A percentile compares a stretch with the other conserved stretches of the same genome.
phyloP scores from a whole-genome alignment of 768 basidiomycete species.

The Leccinellum albellum region DNA sequence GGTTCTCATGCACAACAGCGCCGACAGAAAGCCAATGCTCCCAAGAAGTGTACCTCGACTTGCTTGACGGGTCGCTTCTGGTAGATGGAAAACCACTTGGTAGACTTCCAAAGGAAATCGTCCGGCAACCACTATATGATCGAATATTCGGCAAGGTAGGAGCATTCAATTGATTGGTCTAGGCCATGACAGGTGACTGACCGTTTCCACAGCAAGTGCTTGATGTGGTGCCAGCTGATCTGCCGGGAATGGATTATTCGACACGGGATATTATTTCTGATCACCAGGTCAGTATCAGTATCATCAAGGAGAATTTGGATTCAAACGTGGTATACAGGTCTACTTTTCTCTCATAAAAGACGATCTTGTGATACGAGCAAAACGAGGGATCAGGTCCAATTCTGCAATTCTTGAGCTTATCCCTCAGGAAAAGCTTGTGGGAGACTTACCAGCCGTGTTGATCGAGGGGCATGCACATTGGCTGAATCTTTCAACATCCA shows the following conservation, averaged over 20 bases:
- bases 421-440: slow-evolving; percentile 17
- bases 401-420: slow-evolving; percentile 1
- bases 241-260: slow-evolving; percentile 23
- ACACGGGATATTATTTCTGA: slow-evolving; percentile 14
- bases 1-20: no score
- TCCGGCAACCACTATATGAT: no score
- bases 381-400: neutral
- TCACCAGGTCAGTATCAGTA: slow-evolving; percentile 15
- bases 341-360: slow-evolving; percentile 17
- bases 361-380: slow-evolving; percentile 20
- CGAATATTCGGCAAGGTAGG: no score
- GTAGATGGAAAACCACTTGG: no score
- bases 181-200: neutral
- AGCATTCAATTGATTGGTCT: no score
- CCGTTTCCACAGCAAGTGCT: slow-evolving; percentile 10
- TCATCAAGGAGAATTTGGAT: neutral
- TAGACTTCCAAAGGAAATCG: no score
- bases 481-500: slow-evolving; percentile 23
- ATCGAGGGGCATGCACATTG: slow-evolving; percentile 28
- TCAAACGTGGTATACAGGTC: slow-evolving; percentile 7
- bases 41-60: no score
- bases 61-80: no score
- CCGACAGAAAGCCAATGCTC: no score
- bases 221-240: slow-evolving; percentile 16
- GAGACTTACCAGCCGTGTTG: slow-evolving; percentile 26